These are phyloP conservation scores for Boletus sp. DNA, from an alignment of 1,284 basidiomycete species.

Conservation along the genomic window DNA sequence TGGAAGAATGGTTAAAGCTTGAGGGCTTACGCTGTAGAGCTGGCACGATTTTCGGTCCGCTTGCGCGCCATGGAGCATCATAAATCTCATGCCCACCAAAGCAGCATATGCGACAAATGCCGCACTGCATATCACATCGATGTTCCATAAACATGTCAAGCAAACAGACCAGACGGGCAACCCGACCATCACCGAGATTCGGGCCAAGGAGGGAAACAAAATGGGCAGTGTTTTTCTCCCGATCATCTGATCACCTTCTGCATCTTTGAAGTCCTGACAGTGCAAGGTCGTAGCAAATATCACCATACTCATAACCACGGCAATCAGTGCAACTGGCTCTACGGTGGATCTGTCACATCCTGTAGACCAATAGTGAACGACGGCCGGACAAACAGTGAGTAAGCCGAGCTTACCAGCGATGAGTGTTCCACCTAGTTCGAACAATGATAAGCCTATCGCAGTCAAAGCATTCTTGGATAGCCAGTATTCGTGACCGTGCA, in stretches of 20 bases:
- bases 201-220: constrained; percentile 30
- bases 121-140: constrained; percentile 24
- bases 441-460: constrained; percentile 34
- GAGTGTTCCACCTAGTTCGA: constrained; percentile 32
- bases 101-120: constrained; percentile 31
- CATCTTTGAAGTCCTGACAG: constrained; percentile 41
- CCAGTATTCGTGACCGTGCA: constrained; percentile 32
- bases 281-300: constrained; percentile 38
- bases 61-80: constrained; percentile 22
- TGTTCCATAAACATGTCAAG: constrained; percentile 26
- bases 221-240: constrained; percentile 38
- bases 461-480: constrained; percentile 33
- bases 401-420: constrained; percentile 26
- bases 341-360: constrained; percentile 26
- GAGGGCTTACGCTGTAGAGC: constrained; percentile 31
- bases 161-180: constrained; percentile 32
- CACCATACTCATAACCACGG: constrained; percentile 23
- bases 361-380: constrained; percentile 5
- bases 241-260: constrained; percentile 34
- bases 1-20: background rate
- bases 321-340: constrained; percentile 27
- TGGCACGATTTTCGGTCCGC: constrained; percentile 33
- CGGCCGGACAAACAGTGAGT: background rate
- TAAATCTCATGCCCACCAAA: constrained; percentile 31
- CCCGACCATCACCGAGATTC: constrained; percentile 28